Evolutionary conservation across 2,329 filamentous ascomycete genomes (phyloP).

Genomic region (Fusarium coicis): DNA sequence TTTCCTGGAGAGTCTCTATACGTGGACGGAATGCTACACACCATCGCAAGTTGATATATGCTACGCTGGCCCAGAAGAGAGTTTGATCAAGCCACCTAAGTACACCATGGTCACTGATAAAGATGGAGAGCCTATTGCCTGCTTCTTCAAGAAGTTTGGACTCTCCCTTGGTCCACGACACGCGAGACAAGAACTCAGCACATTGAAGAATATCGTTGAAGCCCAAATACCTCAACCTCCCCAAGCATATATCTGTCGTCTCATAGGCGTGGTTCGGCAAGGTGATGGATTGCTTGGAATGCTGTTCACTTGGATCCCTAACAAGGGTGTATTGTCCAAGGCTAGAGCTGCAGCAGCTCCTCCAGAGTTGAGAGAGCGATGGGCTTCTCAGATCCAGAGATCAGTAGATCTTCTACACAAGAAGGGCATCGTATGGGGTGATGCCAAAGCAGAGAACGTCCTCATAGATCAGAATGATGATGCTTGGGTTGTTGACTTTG

Average conservation of each 20-base stretch:
- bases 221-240: rapidly evolving
- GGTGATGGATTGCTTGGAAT: not conserved
- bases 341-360: not conserved
- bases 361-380: not conserved
- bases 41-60: not conserved
- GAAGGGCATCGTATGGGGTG: not conserved
- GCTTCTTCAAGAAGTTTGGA: not conserved
- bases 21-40: not conserved
- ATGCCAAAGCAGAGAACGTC: not conserved
- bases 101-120: rapidly evolving
- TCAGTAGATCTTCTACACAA: not conserved
- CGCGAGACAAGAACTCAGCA: not conserved
- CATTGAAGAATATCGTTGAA: not conserved
- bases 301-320: not conserved
- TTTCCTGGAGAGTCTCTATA: not conserved
- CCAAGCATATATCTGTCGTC: not conserved
- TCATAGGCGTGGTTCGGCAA: rapidly evolving
- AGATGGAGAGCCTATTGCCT: not conserved
- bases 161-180: not conserved
- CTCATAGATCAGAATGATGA: not conserved
- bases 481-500: conserved; percentile 9
- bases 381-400: not conserved
- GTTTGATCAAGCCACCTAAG: not conserved
- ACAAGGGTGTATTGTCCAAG: not conserved
- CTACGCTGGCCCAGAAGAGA: not conserved